Evolutionary conservation across 768 basidiomycete species (phyloP), one percentile per base, ranked within the genome.

Genomic region (Lactifluus pinguis): DNA sequence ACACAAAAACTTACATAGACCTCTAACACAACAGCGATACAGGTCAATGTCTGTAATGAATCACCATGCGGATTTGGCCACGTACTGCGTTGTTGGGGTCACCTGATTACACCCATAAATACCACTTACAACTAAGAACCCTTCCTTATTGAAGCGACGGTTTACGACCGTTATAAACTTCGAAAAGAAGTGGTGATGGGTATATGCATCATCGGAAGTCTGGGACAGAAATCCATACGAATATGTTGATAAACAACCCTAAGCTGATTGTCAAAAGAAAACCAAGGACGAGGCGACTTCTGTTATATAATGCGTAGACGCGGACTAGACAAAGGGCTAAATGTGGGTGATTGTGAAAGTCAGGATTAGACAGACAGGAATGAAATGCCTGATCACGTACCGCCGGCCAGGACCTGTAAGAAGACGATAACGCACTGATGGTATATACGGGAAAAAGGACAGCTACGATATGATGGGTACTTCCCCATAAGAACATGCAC

Each of bases 251-350:
- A 49, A 57, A 13, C 2, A 36, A 17, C 21, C 6, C 21, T 4
- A 7, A 13, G n/a, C 38, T 38, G 13, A 49, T 2, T 3, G 8
- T 4, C 3, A 48, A 0, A 13, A 62, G 56, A 34, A 53, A 0
- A 6, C 30, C 32, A 8, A 57, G 52, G 21, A 58, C 9, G 11
- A 32, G 51, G 32, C 30, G 50, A 41, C 55, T 62, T 42, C 45
- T 34, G 17, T 45, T 50, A 19, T 49, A 62, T 11, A 62, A 36
- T 2, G 55, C 61, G 8, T 62, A 29, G 36, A 62, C 61, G 45
- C 61, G 61, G 38, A 57, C 15, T 6, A 53, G 0, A 13, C 50
- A 49, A 14, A 62, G 55, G 3, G 9, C 61, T 62, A 2, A 5
- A 19, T 6, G 34, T 14, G 50, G 17, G 32, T 32, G 7, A 32